Evolutionary conservation across 805 yeast genomes (phyloP), one percentile per base, ranked within the genome.

Genomic region (Kodamaea fukazawae): DNA sequence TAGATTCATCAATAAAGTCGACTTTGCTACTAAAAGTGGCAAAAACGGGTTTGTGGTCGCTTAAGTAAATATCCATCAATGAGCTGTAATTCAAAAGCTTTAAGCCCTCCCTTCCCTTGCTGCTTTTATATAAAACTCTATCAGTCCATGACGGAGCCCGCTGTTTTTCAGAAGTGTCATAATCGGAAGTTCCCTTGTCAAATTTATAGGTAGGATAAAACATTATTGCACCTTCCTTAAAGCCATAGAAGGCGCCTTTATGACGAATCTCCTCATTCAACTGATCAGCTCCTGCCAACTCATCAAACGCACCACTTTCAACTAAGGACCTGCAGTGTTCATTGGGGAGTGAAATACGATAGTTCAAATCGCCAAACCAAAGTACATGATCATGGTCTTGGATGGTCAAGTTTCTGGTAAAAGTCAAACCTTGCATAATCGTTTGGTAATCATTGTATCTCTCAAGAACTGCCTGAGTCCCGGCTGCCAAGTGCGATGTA

Each of bases 91-190:
- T 79, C 46, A 80, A 55, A 34, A 87, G 93, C 29, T 69, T 63
- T 30, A 89, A 52, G 6, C 33, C 37, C 10, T 48, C 54, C 10
- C 44, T 49, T 7, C 46, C 49, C 12, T 63, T 64, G 3, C 67
- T 58, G 28, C 95, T 88, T 43, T 73, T 70, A 52, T 73, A 82
- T 34, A 91, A 65, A 87, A 47, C 42, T 42, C 99, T 67, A 64
- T 93, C 99, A 2, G 98, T 90, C 99, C 99, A 93, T 0, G 99
- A 95, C 1, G 99, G 99, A 9, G 86, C 81, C 46, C 99, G 76
- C 60, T 81, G 82, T 61, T 93, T 93, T 53, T 91, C 98, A 29
- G 95, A 82, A 0, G 95, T 76, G 58, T 93, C 99, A 57, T 90
- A 93, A 2, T 56, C 63, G 34, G 75, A 77, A 0, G 95, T 83